Base-by-base conservation (phyloP, 140 eudicot genomes). In the Senecio squalidus region DNA sequence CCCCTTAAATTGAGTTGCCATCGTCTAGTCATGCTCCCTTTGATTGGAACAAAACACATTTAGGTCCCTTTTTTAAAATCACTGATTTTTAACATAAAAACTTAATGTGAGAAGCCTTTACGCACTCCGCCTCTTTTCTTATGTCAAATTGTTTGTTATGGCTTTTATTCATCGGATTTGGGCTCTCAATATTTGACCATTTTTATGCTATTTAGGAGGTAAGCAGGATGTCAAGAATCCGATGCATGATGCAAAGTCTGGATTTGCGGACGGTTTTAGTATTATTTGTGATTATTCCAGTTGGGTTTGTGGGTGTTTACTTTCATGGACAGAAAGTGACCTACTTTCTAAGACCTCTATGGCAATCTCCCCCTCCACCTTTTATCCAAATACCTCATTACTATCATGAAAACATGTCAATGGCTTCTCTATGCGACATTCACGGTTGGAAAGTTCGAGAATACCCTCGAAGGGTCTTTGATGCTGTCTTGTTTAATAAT, bases 371-470 rank as follows among this genome's bases (percentile, higher is more conserved):
- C 55, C 85, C 82, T 0, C 45, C 69, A 66, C 81, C 84, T n/a
- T 77, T 82, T 62, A 58, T 62, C 39, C 72, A 49, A 29, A 39
- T 82, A 1, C 77, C 89, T 25, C 84, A 82, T 54, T 82, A 74
- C 38, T 78, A 82, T 33, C 64, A 77, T 29, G 62, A 62, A 52
- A 78, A 82, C 33, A 74, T 78, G 15, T 64, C 81, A 3, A 82
- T 82, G 81, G 8, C 40, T 0, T 50, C 76, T 41, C 79, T 77
- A 4, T 82, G 89, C 78, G 39, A 33, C 6, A 74, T 82, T 27
- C 89, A 82, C 5, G 81, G 84, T 13, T 82, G 89, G 89, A 75
- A 64, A 7, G 64, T 78, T 14, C 84, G 89, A 15, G 84, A 82
- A 40, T 77, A 39, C 68, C 89, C 89, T 14, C 75, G 89, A 39